Conservation (phyloP, 495 filamentous ascomycete species). For the Neurospora sp. region DNA sequence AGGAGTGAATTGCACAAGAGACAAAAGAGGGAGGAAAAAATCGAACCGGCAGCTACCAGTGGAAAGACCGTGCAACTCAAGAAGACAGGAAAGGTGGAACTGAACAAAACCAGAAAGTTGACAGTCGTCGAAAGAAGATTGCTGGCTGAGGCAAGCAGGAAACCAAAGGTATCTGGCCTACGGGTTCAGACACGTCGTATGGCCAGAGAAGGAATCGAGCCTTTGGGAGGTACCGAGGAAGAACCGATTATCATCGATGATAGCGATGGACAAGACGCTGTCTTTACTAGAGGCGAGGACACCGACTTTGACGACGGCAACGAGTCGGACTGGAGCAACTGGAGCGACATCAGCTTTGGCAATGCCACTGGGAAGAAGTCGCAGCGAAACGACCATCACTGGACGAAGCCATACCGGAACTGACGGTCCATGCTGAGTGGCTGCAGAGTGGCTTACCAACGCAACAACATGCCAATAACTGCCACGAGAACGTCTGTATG, state of each 20-base stretch:
- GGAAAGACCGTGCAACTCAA: not conserved
- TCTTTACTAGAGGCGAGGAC: constrained; percentile 5
- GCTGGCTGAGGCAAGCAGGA: not conserved
- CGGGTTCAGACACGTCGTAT: not conserved
- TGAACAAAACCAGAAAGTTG: not conserved
- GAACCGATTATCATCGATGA: constrained; percentile 4
- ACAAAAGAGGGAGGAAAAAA: not conserved
- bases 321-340: constrained; percentile 5
- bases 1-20: not conserved
- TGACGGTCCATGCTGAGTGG: not conserved
- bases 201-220: not conserved
- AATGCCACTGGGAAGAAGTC: not conserved
- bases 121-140: not conserved
- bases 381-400: not conserved
- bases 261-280: not conserved
- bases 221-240: not conserved
- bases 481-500: not conserved
- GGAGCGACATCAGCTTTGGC: not conserved
- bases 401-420: not conserved
- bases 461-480: not conserved
- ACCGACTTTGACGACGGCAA: constrained; percentile 4
- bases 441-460: not conserved
- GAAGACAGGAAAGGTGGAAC: not conserved
- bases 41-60: not conserved
- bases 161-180: not conserved